Base-by-base conservation (phyloP, 495 filamentous ascomycete genomes). In the Ascodesmis nigricans region DNA sequence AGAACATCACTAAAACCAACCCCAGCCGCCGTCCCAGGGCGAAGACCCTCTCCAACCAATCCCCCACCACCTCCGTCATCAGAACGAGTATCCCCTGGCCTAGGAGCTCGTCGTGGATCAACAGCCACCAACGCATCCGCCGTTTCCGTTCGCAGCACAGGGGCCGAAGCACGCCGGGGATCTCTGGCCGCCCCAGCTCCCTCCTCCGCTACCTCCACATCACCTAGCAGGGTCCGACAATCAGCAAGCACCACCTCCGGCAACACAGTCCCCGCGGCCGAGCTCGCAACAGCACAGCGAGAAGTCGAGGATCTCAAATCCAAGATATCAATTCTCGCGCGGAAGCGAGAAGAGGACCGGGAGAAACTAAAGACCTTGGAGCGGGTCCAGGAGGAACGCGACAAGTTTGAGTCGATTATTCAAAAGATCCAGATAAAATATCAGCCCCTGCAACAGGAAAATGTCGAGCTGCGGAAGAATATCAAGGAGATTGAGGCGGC, bases 351-450 rank as follows among this genome's bases (percentile, higher is more conserved):
- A 14, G 82, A 92, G 30, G 81, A 91, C 50, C 64, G 78, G n/a
- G 90, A 95, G 38, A 80, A 75, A 48, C 55, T 91, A 30, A 90
- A 81, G 45, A 58, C 48, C 1, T 50, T 93, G 21, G 82, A 97
- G 26, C 67, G 69, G 39, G 50, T 81, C 22, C 73, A 82, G 46
- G 56, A 64, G 6, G 82, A 95, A 45, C 66, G 75, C 6, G 80
- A 92, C 47, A 78, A 78, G 38, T 90, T 80, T 38, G 78, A 91
- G 49, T 58, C 56, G 1, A 83, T 93, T 43, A 90, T 95, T 24
- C 75, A 91, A 48, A 97, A 87, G 40, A 55, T 97, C 33, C 48
- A 52, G 44, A 34, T 71, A 9, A 95, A 95, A 52, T 83, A 78
- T 38, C 78, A 90, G 41, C 69, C 78, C 0, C 80, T 83, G 38